A percentile compares a stretch with the other conserved stretches of the same genome.
phyloP scores from a whole-genome alignment of 129 eudicot species.

The Solidago caesia region DNA sequence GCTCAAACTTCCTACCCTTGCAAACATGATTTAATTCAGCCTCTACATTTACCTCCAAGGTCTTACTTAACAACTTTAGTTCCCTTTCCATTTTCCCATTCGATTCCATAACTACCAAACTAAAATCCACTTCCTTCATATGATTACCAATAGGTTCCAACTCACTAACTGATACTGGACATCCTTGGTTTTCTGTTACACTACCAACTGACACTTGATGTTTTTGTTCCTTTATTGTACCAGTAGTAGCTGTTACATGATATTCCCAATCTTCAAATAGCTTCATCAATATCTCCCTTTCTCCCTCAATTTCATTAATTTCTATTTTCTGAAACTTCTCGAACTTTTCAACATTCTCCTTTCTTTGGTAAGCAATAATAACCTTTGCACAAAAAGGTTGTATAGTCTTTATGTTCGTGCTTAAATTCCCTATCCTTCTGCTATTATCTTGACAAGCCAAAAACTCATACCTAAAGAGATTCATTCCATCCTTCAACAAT shows the following conservation, averaged over 20 bases:
- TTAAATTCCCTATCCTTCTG: too few species aligned
- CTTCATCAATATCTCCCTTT: not conserved
- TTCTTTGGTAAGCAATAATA: too few species aligned
- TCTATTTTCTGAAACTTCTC: too few species aligned
- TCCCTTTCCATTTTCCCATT: constrained; percentile 20
- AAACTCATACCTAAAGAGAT: too few species aligned
- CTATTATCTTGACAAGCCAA: too few species aligned
- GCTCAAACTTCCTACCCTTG: constrained; percentile 25
- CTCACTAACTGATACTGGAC: constrained; percentile 23
- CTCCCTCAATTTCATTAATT: too few species aligned
- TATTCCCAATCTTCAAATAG: constrained; percentile 24
- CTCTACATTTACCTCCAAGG: constrained; percentile 31
- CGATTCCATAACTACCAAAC: constrained; percentile 1
- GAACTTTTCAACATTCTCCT: too few species aligned
- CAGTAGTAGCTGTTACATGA: constrained; percentile 13
- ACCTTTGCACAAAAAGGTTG: too few species aligned
- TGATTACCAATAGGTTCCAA: constrained; percentile 25
- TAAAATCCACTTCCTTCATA: constrained; percentile 23
- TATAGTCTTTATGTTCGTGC: too few species aligned
- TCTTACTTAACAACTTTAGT: constrained; percentile 13
- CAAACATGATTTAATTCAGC: constrained; percentile 23
- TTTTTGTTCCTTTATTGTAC: constrained; percentile 20
- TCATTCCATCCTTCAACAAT: too few species aligned
- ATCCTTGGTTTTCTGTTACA: constrained; percentile 25
- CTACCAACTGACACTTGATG: constrained; percentile 21